Percentiles rank a stretch among this genome's conserved stretches.
phyloP scores from a whole-genome alignment of 768 basidiomycete genomes.

The Trametes punicea region DNA sequence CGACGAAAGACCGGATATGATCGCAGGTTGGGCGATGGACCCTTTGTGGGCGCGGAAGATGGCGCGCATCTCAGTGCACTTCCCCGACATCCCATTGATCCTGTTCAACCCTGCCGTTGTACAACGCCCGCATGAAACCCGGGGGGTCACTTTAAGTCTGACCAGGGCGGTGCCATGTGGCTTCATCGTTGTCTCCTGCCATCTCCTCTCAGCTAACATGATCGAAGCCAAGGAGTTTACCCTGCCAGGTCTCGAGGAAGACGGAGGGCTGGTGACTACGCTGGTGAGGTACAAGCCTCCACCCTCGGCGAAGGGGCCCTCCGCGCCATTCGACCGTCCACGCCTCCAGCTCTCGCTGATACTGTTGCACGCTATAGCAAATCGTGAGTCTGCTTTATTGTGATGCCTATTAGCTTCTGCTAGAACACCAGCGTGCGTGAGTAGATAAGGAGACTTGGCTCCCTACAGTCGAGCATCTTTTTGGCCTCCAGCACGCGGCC shows the following conservation, averaged over 20 bases:
- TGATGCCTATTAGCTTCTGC: not conserved
- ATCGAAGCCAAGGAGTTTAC: not conserved
- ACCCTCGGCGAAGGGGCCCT: not conserved
- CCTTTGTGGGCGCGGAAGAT: too few species aligned
- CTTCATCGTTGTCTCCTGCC: not conserved
- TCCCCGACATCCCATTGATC: too few species aligned
- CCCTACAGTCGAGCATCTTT: conserved; percentile 2
- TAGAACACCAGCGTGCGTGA: not conserved
- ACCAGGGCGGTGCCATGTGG: not conserved
- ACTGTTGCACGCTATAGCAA: not conserved
- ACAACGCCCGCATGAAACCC: too few species aligned
- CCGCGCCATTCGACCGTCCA: not conserved
- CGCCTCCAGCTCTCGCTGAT: not conserved
- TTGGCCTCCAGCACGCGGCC: not conserved
- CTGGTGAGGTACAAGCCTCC: not conserved
- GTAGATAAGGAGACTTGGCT: conserved; percentile 7
- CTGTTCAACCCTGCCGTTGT: too few species aligned
- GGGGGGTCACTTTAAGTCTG: too few species aligned
- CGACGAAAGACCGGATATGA: too few species aligned
- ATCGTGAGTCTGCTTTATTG: not conserved
- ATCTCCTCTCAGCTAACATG: not conserved
- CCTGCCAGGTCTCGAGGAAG: not conserved
- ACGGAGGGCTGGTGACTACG: not conserved
- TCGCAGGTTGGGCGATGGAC: too few species aligned
- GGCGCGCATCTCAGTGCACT: too few species aligned